A percentile compares a stretch with the other conserved stretches of the same genome.
These are phyloP conservation scores for Yarrowia osloensis DNA, from an alignment of 805 yeast genomes.

Conservation along the genomic window DNA sequence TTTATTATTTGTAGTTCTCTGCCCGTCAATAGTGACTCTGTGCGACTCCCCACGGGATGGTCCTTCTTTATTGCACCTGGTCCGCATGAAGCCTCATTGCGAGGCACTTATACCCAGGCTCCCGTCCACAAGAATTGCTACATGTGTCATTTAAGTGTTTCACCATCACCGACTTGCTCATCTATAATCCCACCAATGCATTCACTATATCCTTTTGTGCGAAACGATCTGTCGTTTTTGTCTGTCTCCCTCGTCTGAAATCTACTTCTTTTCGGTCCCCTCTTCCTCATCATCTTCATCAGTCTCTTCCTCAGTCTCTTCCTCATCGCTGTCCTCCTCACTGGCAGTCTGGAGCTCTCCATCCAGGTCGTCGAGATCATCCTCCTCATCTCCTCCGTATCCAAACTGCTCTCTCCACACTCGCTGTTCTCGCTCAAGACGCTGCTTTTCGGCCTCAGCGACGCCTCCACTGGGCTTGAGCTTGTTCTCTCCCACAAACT, in stretches of 20 bases:
- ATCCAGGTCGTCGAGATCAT: constrained; percentile 9
- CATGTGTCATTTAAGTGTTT: too few species aligned
- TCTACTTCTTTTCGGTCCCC: background rate
- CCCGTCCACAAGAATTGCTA: too few species aligned
- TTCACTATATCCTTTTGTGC: constrained; percentile 24
- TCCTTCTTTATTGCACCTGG: too few species aligned
- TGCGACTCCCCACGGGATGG: too few species aligned
- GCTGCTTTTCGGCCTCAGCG: constrained; percentile 74
- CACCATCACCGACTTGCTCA: too few species aligned
- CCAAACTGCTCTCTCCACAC: constrained; percentile 53
- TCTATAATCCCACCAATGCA: constrained; percentile 3
- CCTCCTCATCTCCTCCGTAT: constrained; percentile 19
- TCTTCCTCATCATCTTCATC: background rate
- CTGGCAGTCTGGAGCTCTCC: constrained; percentile 18
- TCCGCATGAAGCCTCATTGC: too few species aligned
- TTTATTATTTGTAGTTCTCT: too few species aligned
- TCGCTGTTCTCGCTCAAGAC: constrained; percentile 69
- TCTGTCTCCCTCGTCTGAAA: background rate
- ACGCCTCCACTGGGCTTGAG: constrained; percentile 86
- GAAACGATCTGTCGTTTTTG: background rate
- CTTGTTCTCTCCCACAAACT: constrained; percentile 75
- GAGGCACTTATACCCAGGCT: too few species aligned
- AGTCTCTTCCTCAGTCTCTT: background rate
- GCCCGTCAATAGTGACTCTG: too few species aligned
- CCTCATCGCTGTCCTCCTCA: constrained; percentile 18